phyloP scores from a whole-genome alignment of 192 early-diverging fungal genomes.

The Entomortierella parvispora region DNA sequence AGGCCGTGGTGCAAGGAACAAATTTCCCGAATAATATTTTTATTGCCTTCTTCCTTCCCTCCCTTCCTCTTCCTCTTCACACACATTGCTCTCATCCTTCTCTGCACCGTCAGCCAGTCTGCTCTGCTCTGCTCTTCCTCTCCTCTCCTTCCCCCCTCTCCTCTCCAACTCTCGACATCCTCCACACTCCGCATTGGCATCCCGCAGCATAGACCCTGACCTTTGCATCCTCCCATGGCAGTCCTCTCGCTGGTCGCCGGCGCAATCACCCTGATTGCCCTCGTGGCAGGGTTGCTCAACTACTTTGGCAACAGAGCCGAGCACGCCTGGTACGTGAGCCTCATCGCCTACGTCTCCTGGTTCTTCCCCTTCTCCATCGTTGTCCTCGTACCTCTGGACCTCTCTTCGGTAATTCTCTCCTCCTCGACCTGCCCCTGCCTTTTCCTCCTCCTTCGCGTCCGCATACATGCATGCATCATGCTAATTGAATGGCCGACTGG shows the following conservation, averaged over 20 bases:
- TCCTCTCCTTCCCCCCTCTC: background rate
- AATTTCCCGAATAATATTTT: background rate
- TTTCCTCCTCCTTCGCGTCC: too few species aligned
- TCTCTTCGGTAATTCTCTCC: conserved; percentile 70
- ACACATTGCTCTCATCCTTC: background rate
- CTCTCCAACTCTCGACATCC: background rate
- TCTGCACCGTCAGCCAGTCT: background rate
- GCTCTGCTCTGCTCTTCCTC: background rate
- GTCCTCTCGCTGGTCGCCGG: conserved; percentile 55
- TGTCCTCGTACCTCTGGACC: conserved; percentile 89
- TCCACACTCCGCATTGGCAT: background rate
- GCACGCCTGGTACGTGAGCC: conserved; percentile 87
- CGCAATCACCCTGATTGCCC: conserved; percentile 61
- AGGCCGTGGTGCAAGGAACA: background rate
- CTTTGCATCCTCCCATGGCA: conserved; percentile 17
- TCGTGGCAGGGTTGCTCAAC: conserved; percentile 70
- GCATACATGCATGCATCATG: conserved; percentile 11
- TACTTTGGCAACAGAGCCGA: conserved; percentile 81
- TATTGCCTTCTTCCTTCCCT: background rate
- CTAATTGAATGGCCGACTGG: background rate
- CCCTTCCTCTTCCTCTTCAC: background rate
- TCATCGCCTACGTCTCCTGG: conserved; percentile 81
- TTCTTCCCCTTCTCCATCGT: conserved; percentile 93
- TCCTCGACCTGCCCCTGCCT: background rate
- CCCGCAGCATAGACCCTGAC: background rate